Evolutionary conservation across 306 rosid genomes (phyloP).

Genomic region (Cyamopsis tetragonoloba): DNA sequence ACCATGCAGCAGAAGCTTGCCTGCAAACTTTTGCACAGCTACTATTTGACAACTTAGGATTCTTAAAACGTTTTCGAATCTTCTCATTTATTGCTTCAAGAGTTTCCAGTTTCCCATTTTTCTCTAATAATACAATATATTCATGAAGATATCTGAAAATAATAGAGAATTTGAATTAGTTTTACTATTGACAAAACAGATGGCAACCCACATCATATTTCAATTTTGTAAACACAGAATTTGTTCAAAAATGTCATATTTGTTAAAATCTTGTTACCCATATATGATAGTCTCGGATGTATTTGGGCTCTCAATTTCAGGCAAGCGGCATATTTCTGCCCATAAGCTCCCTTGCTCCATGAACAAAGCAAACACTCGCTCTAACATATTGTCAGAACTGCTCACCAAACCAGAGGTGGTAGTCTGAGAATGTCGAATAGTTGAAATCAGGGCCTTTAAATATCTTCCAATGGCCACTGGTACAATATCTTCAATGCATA

Average conservation of each 20-base stretch:
- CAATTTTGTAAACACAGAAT: conserved; percentile 16
- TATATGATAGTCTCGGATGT: conserved; percentile 63
- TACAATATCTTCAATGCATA: conserved; percentile 95
- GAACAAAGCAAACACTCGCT: conserved; percentile 80
- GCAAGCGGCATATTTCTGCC: conserved; percentile 87
- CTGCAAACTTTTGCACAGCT: conserved; percentile 78
- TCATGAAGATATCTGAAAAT: conserved; percentile 80
- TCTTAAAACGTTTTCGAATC: conserved; percentile 91
- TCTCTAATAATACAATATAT: conserved; percentile 61
- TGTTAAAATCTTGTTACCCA: conserved; percentile 50
- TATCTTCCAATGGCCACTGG: conserved; percentile 89
- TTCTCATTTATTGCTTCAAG: conserved; percentile 94
- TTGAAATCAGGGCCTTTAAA: conserved; percentile 65
- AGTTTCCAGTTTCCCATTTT: conserved; percentile 70
- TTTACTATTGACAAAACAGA: conserved; percentile 8
- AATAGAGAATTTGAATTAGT: conserved; percentile 26
- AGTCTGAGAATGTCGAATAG: conserved; percentile 49
- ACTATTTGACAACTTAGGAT: conserved; percentile 70
- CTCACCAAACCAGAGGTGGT: conserved; percentile 39
- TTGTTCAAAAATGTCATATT: background rate
- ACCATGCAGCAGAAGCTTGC: conserved; percentile 94
- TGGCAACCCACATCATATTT: background rate
- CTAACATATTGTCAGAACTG: conserved; percentile 65
- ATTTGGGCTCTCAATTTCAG: conserved; percentile 70
- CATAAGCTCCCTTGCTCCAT: conserved; percentile 93